Evolutionary conservation across 2,329 filamentous ascomycete genomes (phyloP).

Genomic region (Metarhizium guizhouense): DNA sequence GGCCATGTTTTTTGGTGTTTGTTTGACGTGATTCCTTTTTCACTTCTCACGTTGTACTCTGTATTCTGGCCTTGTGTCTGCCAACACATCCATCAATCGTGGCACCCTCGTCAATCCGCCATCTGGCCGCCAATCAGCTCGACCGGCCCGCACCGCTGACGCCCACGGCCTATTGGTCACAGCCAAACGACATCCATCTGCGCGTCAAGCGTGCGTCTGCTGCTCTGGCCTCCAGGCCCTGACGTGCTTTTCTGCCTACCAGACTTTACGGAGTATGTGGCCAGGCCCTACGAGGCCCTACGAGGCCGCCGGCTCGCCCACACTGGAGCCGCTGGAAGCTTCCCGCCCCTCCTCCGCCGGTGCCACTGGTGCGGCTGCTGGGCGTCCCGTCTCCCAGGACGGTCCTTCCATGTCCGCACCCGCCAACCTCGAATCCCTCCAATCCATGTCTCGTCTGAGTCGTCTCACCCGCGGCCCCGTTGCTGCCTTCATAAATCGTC

Average conservation of each 20-base stretch:
- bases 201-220: conserved; percentile 4
- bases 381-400: neutral
- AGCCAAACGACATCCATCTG: neutral
- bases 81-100: neutral
- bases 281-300: conserved; percentile 5
- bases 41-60: neutral
- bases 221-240: neutral
- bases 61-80: neutral
- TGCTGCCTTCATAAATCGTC: conserved; percentile 4
- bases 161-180: neutral
- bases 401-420: neutral
- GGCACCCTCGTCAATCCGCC: neutral
- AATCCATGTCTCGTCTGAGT: neutral
- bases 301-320: conserved; percentile 1
- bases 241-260: conserved; percentile 2
- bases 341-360: conserved; percentile 4
- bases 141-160: no score
- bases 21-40: neutral
- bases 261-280: no score
- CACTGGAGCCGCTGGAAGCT: neutral
- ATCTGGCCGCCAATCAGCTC: neutral
- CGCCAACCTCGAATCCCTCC: neutral
- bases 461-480: conserved; percentile 1
- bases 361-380: neutral
- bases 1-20: neutral